These are phyloP conservation scores for Colletotrichum camelliae DNA, from an alignment of 2,329 filamentous ascomycete genomes.

Conservation along the genomic window DNA sequence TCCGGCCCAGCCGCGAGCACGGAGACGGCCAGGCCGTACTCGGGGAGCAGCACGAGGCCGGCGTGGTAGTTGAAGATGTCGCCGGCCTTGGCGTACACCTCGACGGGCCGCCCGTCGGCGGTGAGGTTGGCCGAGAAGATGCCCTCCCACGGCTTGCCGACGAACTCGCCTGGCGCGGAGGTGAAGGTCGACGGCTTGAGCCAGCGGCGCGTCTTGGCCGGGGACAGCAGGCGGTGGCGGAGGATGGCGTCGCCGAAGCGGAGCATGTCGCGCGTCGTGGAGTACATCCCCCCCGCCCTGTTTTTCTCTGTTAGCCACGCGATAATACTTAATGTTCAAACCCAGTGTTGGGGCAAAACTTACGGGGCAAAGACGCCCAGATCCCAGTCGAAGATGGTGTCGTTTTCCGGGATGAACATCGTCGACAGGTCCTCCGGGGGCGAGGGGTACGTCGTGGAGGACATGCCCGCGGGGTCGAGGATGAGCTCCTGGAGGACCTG, in stretches of 20 bases:
- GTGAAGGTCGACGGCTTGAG: conserved; percentile 47
- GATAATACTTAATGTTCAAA: not conserved
- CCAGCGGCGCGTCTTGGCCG: conserved; percentile 46
- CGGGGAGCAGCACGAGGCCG: conserved; percentile 45
- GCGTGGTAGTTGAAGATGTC: conserved; percentile 46
- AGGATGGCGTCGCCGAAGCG: conserved; percentile 47
- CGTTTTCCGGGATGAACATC: conserved; percentile 40
- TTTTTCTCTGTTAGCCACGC: not conserved
- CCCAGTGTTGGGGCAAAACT: conserved; percentile 18
- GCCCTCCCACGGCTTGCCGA: conserved; percentile 56
- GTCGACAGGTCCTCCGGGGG: conserved; percentile 30
- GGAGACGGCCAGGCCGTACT: conserved; percentile 49
- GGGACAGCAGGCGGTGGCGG: conserved; percentile 43
- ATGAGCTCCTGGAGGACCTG: conserved; percentile 45
- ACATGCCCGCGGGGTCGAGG: conserved; percentile 46
- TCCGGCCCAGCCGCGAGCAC: conserved; percentile 40
- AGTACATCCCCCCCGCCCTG: conserved; percentile 46
- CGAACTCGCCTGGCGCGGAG: conserved; percentile 37
- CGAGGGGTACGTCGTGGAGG: conserved; percentile 39
- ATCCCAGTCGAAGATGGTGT: conserved; percentile 37
- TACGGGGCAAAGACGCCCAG: conserved; percentile 39
- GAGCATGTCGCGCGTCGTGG: conserved; percentile 45
- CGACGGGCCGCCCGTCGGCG: conserved; percentile 43
- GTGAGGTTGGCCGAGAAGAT: conserved; percentile 40
- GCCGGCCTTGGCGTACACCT: conserved; percentile 53